A percentile compares a stretch with the other conserved stretches of the same genome.
These are phyloP conservation scores for Actinomortierella wolfii DNA, from an alignment of 371 early-diverging fungal genomes.

Conservation along the genomic window DNA sequence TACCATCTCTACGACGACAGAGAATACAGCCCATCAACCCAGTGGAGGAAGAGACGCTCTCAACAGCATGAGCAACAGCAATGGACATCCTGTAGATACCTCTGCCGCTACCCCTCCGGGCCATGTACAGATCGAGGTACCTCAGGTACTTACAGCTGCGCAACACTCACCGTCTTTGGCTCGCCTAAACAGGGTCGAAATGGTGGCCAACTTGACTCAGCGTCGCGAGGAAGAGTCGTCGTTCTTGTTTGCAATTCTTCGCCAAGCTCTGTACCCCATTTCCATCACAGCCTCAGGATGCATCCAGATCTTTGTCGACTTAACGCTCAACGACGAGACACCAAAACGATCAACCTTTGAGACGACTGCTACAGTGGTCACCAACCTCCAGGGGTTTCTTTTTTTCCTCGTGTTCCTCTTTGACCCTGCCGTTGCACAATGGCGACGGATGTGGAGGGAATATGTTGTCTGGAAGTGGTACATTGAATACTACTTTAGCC, in stretches of 20 bases:
- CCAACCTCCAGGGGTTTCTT: slow-evolving; percentile 38
- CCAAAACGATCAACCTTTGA: no score
- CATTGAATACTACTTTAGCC: slow-evolving; percentile 39
- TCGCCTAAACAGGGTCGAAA: not conserved
- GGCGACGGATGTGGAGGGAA: slow-evolving; percentile 27
- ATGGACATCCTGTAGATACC: no score
- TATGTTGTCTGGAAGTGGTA: slow-evolving; percentile 42
- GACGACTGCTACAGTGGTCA: slow-evolving; percentile 10
- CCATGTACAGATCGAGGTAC: no score
- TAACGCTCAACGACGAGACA: slow-evolving; percentile 11
- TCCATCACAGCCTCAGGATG: slow-evolving; percentile 35
- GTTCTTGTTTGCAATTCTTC: slow-evolving; percentile 33
- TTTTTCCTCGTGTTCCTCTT: slow-evolving; percentile 41
- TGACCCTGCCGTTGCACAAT: slow-evolving; percentile 36
- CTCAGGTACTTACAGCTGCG: no score
- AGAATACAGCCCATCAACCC: no score
- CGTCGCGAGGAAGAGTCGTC: slow-evolving; percentile 10
- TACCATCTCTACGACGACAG: no score
- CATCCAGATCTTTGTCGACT: slow-evolving; percentile 35
- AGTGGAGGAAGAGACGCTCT: no score
- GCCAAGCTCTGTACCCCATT: slow-evolving; percentile 38
- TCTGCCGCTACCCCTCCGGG: no score
- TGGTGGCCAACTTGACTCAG: not conserved
- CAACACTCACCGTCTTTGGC: no score
- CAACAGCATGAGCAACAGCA: no score